Base-by-base conservation (phyloP, 495 filamentous ascomycete species). In the Xylaria longipes region DNA sequence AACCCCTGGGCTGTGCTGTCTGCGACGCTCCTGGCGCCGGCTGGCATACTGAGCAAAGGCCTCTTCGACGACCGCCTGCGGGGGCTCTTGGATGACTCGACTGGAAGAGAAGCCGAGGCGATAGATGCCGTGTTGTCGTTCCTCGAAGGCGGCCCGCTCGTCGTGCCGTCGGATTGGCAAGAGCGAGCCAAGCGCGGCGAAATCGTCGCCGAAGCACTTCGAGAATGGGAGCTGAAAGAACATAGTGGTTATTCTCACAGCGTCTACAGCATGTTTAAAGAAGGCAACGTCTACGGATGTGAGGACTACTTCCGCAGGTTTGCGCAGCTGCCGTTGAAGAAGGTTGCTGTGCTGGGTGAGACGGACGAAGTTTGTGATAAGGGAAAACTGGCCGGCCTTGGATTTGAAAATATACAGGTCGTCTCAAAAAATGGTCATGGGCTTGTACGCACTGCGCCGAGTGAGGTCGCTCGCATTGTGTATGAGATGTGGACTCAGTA, bases 121-220 rank as follows among this genome's bases (percentile, higher is more conserved):
- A 65, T 69, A 58, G 73, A 71, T n/a, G 82, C 78, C 78, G 74
- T 84, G 25, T 45, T 82, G 20, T 72, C 78, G 37, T 80, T 74
- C 9, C 74, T 83, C 20, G 83, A 83, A 64, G 82, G 83, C 0
- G 82, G 82, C 0, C 22, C 74, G 5, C 71, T 81, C 35, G 69
- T 77, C 48, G 80, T 85, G 31, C 83, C 83, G 27, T 25, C 63
- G 17, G 81, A 82, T 69, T 86, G 84, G 84, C 72, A 78, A 73
- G 81, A 85, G 73, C 81, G 80, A 35, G 79, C 85, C 43, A 66
- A 14, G 20, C 70, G 76, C 20, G 82, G 82, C 17, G 82, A 84
- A 41, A 75, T 86, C 8, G 85, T 86, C 45, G 79, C 82, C 0
- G 79, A 84, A 72, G 84, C 84, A 17, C 75, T 87, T 50, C 72